phyloP scores from a whole-genome alignment of 164 flowering plant species.

The Taxillus chinensis region DNA sequence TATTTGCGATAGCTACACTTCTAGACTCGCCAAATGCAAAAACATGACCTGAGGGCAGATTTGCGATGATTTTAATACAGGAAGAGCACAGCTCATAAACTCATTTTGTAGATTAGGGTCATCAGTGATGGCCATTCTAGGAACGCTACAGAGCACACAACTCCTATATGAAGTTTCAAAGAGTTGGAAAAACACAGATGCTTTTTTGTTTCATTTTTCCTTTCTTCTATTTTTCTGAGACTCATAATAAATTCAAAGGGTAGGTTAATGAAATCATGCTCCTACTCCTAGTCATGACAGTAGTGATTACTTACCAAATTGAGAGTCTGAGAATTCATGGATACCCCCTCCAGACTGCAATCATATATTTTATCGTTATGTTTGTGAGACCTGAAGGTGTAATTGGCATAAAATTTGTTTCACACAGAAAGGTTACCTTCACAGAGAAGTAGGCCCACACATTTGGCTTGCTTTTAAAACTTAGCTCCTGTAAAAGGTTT shows the following conservation, averaged over 20 bases:
- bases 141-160: too few species aligned
- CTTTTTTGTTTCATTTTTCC: background rate
- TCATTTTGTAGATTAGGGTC: too few species aligned
- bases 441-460: slow-evolving; percentile 99
- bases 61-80: slow-evolving; percentile 7
- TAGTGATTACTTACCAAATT: slow-evolving; percentile 64
- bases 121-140: too few species aligned
- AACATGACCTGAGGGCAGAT: slow-evolving; percentile 67
- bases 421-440: slow-evolving; percentile 44
- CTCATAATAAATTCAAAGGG: too few species aligned
- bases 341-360: slow-evolving; percentile 99
- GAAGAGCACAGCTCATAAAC: background rate
- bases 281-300: background rate
- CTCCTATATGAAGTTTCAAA: too few species aligned
- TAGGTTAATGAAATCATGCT: background rate
- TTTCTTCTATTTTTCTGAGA: background rate
- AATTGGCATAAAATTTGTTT: too few species aligned
- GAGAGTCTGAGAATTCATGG: slow-evolving; percentile 99
- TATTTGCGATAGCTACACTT: slow-evolving; percentile 91
- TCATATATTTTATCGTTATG: slow-evolving; percentile 3
- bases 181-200: too few species aligned
- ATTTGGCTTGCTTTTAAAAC: slow-evolving; percentile 98
- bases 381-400: background rate
- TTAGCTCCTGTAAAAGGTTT: slow-evolving; percentile 61
- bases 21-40: slow-evolving; percentile 99